A percentile compares a stretch with the other conserved stretches of the same genome.
Evolutionary conservation across 495 filamentous ascomycete genomes (phyloP).

Genomic region (Haplographium delicatum): DNA sequence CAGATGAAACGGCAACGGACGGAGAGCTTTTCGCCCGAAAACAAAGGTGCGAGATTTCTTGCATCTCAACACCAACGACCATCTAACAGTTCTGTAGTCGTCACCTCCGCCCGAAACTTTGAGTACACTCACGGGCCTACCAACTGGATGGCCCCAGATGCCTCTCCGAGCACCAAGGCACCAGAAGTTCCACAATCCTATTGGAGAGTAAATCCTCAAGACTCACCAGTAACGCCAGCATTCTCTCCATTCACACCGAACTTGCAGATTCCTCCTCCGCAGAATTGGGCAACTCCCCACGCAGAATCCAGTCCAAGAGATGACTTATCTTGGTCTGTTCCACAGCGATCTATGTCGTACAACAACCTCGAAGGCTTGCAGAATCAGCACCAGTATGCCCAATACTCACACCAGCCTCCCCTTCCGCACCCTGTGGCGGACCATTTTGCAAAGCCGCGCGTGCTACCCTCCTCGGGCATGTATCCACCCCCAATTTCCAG

Average conservation of each 20-base stretch:
- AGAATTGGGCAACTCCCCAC: conserved; percentile 22
- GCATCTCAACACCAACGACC: not conserved
- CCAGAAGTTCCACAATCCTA: conserved; percentile 18
- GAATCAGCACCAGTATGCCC: conserved; percentile 16
- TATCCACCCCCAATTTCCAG: conserved; percentile 24
- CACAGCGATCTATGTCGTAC: conserved; percentile 28
- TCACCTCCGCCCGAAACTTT: conserved; percentile 23
- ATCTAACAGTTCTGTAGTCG: conserved; percentile 12
- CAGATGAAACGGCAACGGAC: conserved; percentile 33
- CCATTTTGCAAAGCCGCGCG: conserved; percentile 21
- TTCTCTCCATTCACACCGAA: conserved; percentile 25
- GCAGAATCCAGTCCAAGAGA: conserved; percentile 23
- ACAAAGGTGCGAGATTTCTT: conserved; percentile 21
- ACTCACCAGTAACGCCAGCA: conserved; percentile 26
- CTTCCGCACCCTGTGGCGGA: conserved; percentile 10
- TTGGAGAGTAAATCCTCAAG: conserved; percentile 26
- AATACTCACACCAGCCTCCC: conserved; percentile 11
- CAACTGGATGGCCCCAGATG: conserved; percentile 28
- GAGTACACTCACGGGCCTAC: conserved; percentile 19
- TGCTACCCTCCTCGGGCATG: conserved; percentile 19
- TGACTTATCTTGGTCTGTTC: conserved; percentile 23
- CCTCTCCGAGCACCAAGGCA: conserved; percentile 17
- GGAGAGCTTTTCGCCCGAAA: conserved; percentile 28
- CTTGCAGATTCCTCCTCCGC: conserved; percentile 19
- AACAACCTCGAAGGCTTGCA: conserved; percentile 24